Base-by-base conservation (phyloP, 805 yeast species). In the Ogataea paradorogensis region DNA sequence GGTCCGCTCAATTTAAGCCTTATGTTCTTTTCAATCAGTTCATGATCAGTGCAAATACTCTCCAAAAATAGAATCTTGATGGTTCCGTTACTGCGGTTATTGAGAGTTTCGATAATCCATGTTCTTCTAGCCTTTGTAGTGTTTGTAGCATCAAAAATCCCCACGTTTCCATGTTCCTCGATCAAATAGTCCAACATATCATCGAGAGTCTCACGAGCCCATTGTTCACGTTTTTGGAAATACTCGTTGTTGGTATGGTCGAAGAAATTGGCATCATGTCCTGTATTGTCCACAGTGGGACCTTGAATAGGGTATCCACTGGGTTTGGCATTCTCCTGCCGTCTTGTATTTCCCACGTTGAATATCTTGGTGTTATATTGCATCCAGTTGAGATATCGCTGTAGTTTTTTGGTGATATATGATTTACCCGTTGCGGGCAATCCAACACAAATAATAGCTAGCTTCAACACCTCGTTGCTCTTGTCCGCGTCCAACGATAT, bases 1-100 rank as follows among this genome's bases (percentile, higher is more conserved):
- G 98, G 99, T 0, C 99, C 99, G 22, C 84, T 77, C 38, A 91
- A 70, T 65, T 91, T 91, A 50, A 93, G 74, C 35, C 86, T 70
- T 33, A 91, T 84, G 61, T 91, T 91, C 46, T 82, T 76, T 55
- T 89, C 95, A 30, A 91, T 81, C 33, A 91, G 77, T 5, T 71
- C 70, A 10, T 79, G 78, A 56, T 90, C 91, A 2, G 87, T 80
- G 61, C 98, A 91, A 9, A 89, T 77, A 49, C 95, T 84, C 57
- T 91, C 99, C 21, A 73, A 49, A 45, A 73, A 73, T 27, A 72
- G 46, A 15, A 72, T 62, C 35, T 70, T 67, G 18, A 65, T 58
- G 3, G 56, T 35, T 8, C 61, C 62, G 33, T 55, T 52, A 9
- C 65, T 62, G 18, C 61, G 50, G 25, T 54, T 44, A 25, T 63